Base-by-base conservation (phyloP, 495 filamentous ascomycete genomes). In the Trypethelium eluteriae region DNA sequence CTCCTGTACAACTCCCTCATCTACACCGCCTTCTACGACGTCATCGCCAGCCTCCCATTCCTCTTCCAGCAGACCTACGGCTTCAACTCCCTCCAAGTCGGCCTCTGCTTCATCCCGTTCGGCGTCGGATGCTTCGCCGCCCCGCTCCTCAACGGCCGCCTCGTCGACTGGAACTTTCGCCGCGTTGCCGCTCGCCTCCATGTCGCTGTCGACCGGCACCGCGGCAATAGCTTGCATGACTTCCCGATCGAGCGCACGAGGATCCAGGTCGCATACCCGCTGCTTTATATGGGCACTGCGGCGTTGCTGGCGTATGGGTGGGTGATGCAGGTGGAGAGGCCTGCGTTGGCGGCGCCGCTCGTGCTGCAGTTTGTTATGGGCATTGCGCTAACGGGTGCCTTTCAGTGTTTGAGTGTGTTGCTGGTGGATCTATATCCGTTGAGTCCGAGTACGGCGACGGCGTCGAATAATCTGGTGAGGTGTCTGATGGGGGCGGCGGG, bases 401-500 rank as follows among this genome's bases (percentile, higher is more conserved):
- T 85, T 68, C 86, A 84, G 62, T 81, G 53, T 7, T 67, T 75
- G 69, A 70, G 79, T 65, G 84, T 84, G 0, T 75, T 92, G 68
- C 72, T 91, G 18, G 80, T 90, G 0, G 89, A 92, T 70, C 76
- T 91, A 2, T 86, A 87, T 66, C 84, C 84, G 0, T 79, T 75
- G 0, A 80, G 78, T 18, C 85, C 88, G 0, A 82, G 83, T 0
- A 84, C 88, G 0, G 87, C 87, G 0, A 86, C 88, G 1, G 89
- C 89, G 2, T 85, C 87, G 5, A 89, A 87, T 67, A 91, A 92
- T 69, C 74, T 93, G 6, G 82, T 83, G 0, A 77, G 89, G 10
- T 91, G 88, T 71, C 68, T 88, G 47, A 74, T 91, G 3, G 88
- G 89, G 2, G 89, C 88, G 1, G 88, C 79, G 0, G 84, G 83